Evolutionary conservation across 208 protist species (phyloP), one percentile per base, ranked within the genome.

Genomic region (Trypanosoma vivax): DNA sequence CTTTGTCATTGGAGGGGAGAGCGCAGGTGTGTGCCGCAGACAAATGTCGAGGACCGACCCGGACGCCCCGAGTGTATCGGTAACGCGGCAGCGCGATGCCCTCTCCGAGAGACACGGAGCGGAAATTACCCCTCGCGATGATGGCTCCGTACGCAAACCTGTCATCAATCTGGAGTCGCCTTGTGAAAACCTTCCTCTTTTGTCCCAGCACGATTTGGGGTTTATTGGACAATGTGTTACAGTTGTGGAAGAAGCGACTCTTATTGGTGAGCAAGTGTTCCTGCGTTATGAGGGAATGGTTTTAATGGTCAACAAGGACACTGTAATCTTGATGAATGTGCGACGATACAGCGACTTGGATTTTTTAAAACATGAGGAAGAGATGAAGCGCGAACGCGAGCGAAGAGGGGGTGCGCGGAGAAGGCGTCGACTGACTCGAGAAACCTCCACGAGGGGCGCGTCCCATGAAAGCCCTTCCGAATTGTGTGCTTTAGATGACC

Each of bases 151-250:
- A 2, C 43, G 40, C 7, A 61, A 39, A 6, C 49, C 51, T 0
- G 60, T 85, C 14, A 84, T 89, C 31, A 73, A 83, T 50, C 30
- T 46, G 0, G 57, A 88, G 45, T 65, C 57, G 21, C 70, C 76
- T 0, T 83, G 87, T 25, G 68, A 77, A 41, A 64, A 87, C 37
- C 30, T 93, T 27, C 85, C 85, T 13, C 2, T 39, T 10, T 58
- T 90, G 28, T 25, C 53, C 0, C 67, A 71, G 30, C 78, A 75
- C 2, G 81, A 93, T 63, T 57, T 93, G 38, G 85, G 84, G 50
- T 68, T 93, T 42, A 90, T 93, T 30, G 85, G 85, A 0, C 78
- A 81, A 19, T 80, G 71, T 41, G 79, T 93, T 24, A 81, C 65
- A 3, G 88, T 93, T 65, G 55, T 52, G 1, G 78, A 70, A 1